Base-by-base conservation (phyloP, 2,329 filamentous ascomycete genomes). In the Hypoxylon sp. region DNA sequence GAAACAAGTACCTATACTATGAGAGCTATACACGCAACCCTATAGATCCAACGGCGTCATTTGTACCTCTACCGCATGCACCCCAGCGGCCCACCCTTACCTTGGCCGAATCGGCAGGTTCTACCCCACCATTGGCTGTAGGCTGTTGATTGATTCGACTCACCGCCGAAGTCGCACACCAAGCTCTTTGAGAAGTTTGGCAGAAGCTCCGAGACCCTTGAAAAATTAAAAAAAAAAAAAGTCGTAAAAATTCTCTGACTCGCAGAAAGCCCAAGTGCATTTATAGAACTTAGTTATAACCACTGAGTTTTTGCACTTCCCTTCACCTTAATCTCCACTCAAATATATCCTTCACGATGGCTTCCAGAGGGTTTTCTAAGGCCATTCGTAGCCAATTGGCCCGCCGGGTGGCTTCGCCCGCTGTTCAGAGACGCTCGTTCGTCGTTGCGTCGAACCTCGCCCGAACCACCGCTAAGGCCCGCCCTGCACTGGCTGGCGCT, bases 291-390 rank as follows among this genome's bases (percentile, higher is more conserved):
- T 51, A 63, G 33, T 57, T 29, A 55, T 59, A 50, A 44, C 52
- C 39, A 51, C 69, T 63, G 57, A 44, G 31, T 73, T 71, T 71
- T 69, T 63, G 74, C 71, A 61, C 66, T 63, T 73, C 71, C 77
- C 71, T 73, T 73, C 73, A 35, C 75, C 67, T 67, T 72, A 66
- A 75, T 76, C 78, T 74, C 76, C 76, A 74, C 76, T 75, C 76
- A 72, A 66, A 66, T n/a, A 39, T 46, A 72, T 58, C 73, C 74
- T 76, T 82, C 83, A 88, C 81, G 85, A 94, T 95, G 92, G 91
- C 92, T 81, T 92, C 92, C 78, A 88, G 91, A 84, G 89, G 84
- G 84, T 86, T 94, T 85, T 87, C 87, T 78, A 90, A 88, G 85
- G 86, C 88, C 80, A 83, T 91, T 77, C 88, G 89, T 79, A 84